phyloP scores from a whole-genome alignment of 176 grass and related monocot species.

The Zoysia pacifica region DNA sequence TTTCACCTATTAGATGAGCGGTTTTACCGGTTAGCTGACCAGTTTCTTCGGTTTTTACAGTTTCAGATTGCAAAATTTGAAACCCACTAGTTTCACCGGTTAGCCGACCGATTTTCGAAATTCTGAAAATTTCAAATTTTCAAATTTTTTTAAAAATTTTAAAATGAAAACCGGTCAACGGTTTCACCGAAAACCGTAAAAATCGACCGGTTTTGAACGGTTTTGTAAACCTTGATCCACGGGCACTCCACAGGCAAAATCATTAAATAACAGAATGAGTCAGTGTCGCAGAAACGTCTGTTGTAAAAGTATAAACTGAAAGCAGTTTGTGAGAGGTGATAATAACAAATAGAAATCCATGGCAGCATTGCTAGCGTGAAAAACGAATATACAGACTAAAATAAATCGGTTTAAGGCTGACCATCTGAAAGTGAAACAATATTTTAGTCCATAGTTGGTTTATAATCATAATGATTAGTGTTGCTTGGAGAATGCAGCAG shows the following conservation, averaged over 20 bases:
- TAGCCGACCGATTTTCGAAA: no score
- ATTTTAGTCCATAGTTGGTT: neutral
- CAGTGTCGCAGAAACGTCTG: neutral
- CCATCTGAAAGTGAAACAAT: neutral
- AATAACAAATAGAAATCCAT: neutral
- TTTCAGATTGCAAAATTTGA: no score
- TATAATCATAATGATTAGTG: neutral
- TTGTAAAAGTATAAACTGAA: neutral
- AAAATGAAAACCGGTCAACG: no score
- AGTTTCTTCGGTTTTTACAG: no score
- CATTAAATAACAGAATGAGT: slow-evolving; percentile 17
- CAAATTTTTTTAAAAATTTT: no score
- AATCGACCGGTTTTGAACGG: no score
- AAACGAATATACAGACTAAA: neutral
- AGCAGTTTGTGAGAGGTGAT: neutral
- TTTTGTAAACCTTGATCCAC: slow-evolving; percentile 52
- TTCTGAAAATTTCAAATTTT: no score
- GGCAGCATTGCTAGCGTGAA: neutral
- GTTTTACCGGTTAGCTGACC: no score
- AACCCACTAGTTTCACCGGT: no score
- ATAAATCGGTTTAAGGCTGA: neutral
- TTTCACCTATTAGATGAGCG: no score
- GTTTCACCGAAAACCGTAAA: no score
- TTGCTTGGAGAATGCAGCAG: neutral
- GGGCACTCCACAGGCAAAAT: slow-evolving; percentile 64